phyloP scores from a whole-genome alignment of 768 basidiomycete species.

The Boletus reticuloceps region DNA sequence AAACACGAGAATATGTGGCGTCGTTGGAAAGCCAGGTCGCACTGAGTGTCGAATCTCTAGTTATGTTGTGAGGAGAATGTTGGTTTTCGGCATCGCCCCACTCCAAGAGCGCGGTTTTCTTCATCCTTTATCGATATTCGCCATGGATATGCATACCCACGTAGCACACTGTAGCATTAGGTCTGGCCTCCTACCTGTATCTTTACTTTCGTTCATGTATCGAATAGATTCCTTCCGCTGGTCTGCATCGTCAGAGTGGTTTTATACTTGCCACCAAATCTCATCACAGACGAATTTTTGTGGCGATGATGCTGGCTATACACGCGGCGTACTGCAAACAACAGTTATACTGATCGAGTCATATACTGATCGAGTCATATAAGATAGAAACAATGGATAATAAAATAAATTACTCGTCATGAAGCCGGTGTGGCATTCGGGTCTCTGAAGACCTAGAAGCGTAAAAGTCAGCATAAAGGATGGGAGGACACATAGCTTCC shows the following conservation, averaged over 20 bases:
- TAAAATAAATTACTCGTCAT: conserved; percentile 25
- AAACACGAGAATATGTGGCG: conserved; percentile 61
- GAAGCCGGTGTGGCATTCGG: conserved; percentile 31
- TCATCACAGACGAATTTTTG: background rate
- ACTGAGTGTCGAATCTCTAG: conserved; percentile 1
- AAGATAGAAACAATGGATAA: conserved; percentile 10
- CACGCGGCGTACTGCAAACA: background rate
- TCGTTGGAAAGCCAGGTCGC: conserved; percentile 38
- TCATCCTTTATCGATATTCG: background rate
- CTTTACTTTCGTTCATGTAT: conserved; percentile 16
- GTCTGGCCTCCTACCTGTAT: conserved; percentile 14
- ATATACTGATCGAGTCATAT: background rate
- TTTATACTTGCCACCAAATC: too few species aligned
- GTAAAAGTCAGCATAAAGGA: background rate
- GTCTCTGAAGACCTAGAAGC: conserved; percentile 44
- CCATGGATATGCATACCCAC: conserved; percentile 6
- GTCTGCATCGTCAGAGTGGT: background rate
- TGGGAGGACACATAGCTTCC: background rate
- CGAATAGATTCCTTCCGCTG: conserved; percentile 6
- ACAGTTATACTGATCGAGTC: background rate
- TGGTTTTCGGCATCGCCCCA: background rate
- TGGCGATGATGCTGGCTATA: background rate
- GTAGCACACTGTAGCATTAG: conserved; percentile 23
- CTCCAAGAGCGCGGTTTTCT: background rate
- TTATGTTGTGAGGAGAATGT: background rate